Evolutionary conservation across 139 green algal genomes (phyloP).

Genomic region (Auxenochlorella pyrenoidosa): DNA sequence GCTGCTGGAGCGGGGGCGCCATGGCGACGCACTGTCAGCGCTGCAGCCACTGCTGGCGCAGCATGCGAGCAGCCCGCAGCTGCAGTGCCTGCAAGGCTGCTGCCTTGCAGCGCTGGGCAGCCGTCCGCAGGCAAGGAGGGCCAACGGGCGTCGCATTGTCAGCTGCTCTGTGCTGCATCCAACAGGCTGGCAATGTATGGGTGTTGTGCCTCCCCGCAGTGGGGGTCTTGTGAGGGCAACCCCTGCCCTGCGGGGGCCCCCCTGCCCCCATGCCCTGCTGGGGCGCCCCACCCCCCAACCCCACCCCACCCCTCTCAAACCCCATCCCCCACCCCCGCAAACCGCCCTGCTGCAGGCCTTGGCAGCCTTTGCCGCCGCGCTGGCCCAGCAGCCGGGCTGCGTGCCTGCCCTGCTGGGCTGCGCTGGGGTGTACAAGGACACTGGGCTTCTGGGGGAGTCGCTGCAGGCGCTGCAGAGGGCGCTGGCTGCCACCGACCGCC

Average conservation of each 20-base stretch:
- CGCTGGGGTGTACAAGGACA: conserved; percentile 72
- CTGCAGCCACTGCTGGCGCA: conserved; percentile 35
- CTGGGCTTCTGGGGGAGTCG: conserved; percentile 68
- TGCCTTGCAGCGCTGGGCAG: conserved; percentile 59
- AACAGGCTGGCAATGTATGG: too few relatives aligned
- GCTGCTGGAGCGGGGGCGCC: conserved; percentile 12
- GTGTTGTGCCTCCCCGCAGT: too few relatives aligned
- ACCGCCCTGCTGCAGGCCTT: conserved; percentile 68
- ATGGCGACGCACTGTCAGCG: conserved; percentile 43
- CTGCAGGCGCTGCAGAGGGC: conserved; percentile 50
- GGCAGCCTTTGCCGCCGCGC: conserved; percentile 65
- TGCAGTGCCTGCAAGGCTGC: conserved; percentile 61
- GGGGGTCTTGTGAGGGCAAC: too few relatives aligned
- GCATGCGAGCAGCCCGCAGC: conserved; percentile 38
- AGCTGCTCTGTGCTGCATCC: neutral
- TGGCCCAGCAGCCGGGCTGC: conserved; percentile 55
- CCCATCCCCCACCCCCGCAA: neutral
- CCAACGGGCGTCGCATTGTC: too few relatives aligned
- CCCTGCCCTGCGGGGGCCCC: too few relatives aligned
- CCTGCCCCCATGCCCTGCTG: too few relatives aligned
- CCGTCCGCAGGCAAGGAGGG: conserved; percentile 42
- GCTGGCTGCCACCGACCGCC: neutral
- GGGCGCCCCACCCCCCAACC: neutral
- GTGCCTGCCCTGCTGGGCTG: conserved; percentile 60
- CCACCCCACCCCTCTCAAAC: neutral